Percentiles rank a stretch among this genome's conserved stretches.
phyloP scores from a whole-genome alignment of 2,329 filamentous ascomycete genomes.

The Uncinocarpus reesii region DNA sequence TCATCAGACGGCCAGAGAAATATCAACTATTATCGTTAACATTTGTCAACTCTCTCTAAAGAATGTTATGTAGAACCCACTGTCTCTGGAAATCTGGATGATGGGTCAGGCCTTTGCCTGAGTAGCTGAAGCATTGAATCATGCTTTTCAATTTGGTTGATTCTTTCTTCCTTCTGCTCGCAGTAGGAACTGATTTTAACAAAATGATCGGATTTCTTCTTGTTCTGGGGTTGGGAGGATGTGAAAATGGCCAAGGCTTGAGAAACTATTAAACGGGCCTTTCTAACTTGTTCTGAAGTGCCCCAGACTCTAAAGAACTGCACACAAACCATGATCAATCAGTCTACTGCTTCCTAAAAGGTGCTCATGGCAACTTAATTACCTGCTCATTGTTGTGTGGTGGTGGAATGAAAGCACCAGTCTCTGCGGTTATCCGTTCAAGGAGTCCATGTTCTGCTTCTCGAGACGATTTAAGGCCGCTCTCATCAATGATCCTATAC shows the following conservation, averaged over 20 bases:
- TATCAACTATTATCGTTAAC: conserved; percentile 23
- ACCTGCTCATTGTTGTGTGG: conserved; percentile 22
- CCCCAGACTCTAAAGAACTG: conserved; percentile 25
- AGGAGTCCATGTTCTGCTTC: conserved; percentile 15
- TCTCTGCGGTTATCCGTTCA: conserved; percentile 22
- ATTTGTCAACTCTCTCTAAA: conserved; percentile 5
- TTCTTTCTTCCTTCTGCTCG: conserved; percentile 20
- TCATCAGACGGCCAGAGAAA: conserved; percentile 41
- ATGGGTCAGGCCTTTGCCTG: conserved; percentile 21
- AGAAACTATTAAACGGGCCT: conserved; percentile 20
- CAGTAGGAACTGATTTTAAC: conserved; percentile 23
- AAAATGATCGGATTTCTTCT: conserved; percentile 20
- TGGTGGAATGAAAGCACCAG: conserved; percentile 23
- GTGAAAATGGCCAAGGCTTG: conserved; percentile 16
- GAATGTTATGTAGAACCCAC: conserved; percentile 16
- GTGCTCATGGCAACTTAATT: neutral
- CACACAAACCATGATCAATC: neutral
- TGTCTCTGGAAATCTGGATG: conserved; percentile 21
- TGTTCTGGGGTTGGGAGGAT: conserved; percentile 4
- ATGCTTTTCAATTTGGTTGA: conserved; percentile 20
- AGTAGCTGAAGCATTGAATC: conserved; percentile 21
- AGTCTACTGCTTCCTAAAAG: too few relatives aligned
- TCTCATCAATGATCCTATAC: conserved; percentile 5
- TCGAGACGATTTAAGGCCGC: neutral
- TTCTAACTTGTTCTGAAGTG: conserved; percentile 19